Conservation (phyloP, 306 rosid species). For the Pyrus pyrifolia region DNA sequence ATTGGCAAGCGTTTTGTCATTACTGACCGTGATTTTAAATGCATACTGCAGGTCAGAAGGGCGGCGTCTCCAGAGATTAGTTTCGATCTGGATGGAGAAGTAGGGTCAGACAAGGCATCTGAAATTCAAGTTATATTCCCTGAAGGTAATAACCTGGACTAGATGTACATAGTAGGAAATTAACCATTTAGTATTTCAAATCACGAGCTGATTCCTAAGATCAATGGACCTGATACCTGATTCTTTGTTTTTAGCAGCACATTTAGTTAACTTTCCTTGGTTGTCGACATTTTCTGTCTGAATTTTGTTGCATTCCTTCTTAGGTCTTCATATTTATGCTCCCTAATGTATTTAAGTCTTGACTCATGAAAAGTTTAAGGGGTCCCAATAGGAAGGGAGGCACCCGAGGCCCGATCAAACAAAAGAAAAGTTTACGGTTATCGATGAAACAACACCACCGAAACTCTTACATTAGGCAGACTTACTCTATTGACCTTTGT, state of each 20-base stretch:
- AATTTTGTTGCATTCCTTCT: background rate
- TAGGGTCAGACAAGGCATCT: constrained; percentile 30
- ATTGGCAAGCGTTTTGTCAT: constrained; percentile 3
- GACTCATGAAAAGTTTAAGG: no score
- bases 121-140: constrained; percentile 25
- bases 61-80: constrained; percentile 22
- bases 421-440: background rate
- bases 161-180: background rate
- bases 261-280: background rate
- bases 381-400: background rate
- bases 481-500: background rate
- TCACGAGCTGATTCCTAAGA: background rate
- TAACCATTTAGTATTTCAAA: background rate
- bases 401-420: background rate
- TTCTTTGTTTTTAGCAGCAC: background rate
- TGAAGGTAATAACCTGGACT: constrained; percentile 43
- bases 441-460: background rate
- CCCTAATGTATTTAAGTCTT: background rate
- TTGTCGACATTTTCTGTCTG: background rate
- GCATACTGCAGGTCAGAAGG: constrained; percentile 55
- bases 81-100: constrained; percentile 31
- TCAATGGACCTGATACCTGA: background rate
- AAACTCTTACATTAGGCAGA: background rate
- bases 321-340: background rate
- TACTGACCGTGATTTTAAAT: constrained; percentile 17